Evolutionary conservation across 768 basidiomycete species (phyloP), one percentile per base, ranked within the genome.

Genomic region (Panaeolus cyanescens): DNA sequence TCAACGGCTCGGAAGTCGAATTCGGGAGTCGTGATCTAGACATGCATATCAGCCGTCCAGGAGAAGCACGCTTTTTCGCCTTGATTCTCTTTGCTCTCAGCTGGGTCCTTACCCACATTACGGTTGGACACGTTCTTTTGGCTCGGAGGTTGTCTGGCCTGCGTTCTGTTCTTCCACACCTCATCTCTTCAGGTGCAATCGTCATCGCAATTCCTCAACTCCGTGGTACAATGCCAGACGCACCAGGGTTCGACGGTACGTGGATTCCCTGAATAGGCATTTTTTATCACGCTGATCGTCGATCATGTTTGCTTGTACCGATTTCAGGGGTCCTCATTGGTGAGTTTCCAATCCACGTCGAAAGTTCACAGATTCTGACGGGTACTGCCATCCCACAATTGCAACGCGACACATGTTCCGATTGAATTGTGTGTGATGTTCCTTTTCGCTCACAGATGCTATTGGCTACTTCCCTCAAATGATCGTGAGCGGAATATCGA

Each of bases 391-490:
- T 50, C 45, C 28, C 39, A 42, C 39, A 42, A 39, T 39, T 17
- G 15, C 3, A 39, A 42, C 39, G 39, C 39, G 19, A 42, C 39
- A 30, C 40, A 17, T 42, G 12, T 13, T 10, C 42, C 28, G n/a
- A n/a, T n/a, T 34, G 31, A 45, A 25, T 40, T 61, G 33, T 62
- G n/a, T 20, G 54, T 15, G 19, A 20, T 40, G 4, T 28, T 28
- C 25, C 22, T 50, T 28, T 7, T 12, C 6, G 37, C 54, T 54
- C 54, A 19, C 59, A 85, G 83, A 85, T 64, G 73, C 73, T 45
- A 84, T 87, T 53, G 85, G 84, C 1, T 84, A 80, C 68, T 85
- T 87, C 67, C 83, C 85, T 5, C 85, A 87, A 67, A 85, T 86
- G 81, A 72, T 84, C 25, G 69, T 82, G 30, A 69, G 75, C n/a